These are phyloP conservation scores for Candida tammaniensis DNA, from an alignment of 805 yeast species.

Conservation along the genomic window DNA sequence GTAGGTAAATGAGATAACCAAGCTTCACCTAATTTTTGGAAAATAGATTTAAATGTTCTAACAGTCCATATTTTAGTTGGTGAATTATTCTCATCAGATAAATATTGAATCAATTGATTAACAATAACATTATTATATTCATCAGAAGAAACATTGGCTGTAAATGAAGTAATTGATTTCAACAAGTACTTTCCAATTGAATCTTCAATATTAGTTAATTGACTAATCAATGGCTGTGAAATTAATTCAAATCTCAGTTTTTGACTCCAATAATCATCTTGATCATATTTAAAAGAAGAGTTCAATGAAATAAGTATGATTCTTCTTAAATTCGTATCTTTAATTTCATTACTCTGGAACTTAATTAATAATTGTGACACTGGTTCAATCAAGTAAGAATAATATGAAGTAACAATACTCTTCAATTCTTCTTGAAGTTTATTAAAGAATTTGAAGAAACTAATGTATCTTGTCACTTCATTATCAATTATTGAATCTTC, in stretches of 20 bases:
- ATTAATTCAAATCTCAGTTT: constrained; percentile 78
- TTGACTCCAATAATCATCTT: constrained; percentile 93
- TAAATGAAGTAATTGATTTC: constrained; percentile 74
- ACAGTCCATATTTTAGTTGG: constrained; percentile 85
- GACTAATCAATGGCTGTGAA: constrained; percentile 59
- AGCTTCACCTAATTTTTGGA: constrained; percentile 89
- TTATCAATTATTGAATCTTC: constrained; percentile 55
- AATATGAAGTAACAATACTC: constrained; percentile 86
- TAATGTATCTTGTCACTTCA: constrained; percentile 56
- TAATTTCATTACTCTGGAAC: constrained; percentile 40
- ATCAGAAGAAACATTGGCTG: constrained; percentile 62
- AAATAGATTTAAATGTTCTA: constrained; percentile 72
- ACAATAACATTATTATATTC: constrained; percentile 69
- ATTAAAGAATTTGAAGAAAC: constrained; percentile 84
- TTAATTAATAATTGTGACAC: constrained; percentile 54
- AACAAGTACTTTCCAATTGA: constrained; percentile 77
- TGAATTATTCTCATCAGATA: constrained; percentile 50
- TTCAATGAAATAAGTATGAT: constrained; percentile 68
- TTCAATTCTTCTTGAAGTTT: constrained; percentile 79
- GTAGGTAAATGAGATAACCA: constrained; percentile 93
- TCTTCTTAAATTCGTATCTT: constrained; percentile 60
- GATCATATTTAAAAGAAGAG: constrained; percentile 82
- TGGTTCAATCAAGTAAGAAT: constrained; percentile 80
- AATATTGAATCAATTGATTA: constrained; percentile 31
- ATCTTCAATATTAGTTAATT: constrained; percentile 66